Conservation (phyloP, 805 yeast genomes). For the Candida railenensis region DNA sequence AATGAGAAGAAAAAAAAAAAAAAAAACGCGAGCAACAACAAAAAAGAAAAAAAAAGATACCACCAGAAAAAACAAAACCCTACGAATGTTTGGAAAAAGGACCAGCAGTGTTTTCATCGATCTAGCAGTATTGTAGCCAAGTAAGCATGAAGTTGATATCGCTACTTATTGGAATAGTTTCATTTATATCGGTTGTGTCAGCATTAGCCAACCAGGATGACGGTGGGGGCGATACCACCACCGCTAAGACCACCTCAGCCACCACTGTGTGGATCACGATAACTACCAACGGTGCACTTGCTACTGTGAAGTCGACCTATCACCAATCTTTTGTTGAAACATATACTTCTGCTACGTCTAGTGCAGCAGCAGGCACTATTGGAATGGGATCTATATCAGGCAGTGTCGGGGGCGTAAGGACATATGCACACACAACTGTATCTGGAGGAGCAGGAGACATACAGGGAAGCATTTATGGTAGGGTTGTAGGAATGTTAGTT, state of each 20-base stretch:
- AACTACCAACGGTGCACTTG: slow-evolving; percentile 28
- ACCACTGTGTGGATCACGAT: slow-evolving; percentile 37
- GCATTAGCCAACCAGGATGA: slow-evolving; percentile 19
- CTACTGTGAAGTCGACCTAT: slow-evolving; percentile 22
- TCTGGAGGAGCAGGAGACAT: slow-evolving; percentile 10
- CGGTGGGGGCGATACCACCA: slow-evolving; percentile 14
- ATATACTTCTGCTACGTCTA: slow-evolving; percentile 15
- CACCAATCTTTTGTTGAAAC: slow-evolving; percentile 27
- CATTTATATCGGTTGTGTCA: slow-evolving; percentile 7
- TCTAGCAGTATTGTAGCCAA: background rate
- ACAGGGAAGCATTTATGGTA: slow-evolving; percentile 8
- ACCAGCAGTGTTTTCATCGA: background rate
- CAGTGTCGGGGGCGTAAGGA: slow-evolving; percentile 28
- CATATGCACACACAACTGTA: slow-evolving; percentile 28
- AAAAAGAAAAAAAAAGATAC: no score
- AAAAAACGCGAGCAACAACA: background rate
- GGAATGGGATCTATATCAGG: slow-evolving; percentile 32
- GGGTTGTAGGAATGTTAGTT: slow-evolving; percentile 15
- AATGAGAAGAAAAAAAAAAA: background rate
- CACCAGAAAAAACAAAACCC: background rate
- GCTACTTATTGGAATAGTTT: background rate
- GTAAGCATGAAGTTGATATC: background rate
- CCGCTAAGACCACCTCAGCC: slow-evolving; percentile 13
- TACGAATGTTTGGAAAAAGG: background rate
- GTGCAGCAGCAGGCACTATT: slow-evolving; percentile 24